Evolutionary conservation across 306 rosid genomes (phyloP).

Genomic region (Cicer bijugum): DNA sequence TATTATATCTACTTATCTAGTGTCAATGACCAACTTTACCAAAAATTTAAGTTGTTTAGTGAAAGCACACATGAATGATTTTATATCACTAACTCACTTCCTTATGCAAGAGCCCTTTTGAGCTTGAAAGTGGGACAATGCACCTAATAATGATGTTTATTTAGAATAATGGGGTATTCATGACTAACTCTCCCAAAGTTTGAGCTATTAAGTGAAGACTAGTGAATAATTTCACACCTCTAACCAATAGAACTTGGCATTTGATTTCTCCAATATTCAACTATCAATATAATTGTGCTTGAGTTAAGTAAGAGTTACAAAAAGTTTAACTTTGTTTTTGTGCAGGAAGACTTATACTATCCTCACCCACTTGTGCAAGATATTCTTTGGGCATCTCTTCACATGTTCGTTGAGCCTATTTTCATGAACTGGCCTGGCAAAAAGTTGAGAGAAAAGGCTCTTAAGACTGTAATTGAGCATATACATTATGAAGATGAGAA

Average conservation of each 20-base stretch:
- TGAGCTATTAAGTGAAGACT: not conserved
- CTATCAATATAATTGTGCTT: slow-evolving; percentile 40
- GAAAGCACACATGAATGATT: not conserved
- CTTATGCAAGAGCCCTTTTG: not conserved
- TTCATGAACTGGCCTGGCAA: slow-evolving; percentile 88
- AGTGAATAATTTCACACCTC: slow-evolving; percentile 28
- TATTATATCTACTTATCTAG: not conserved
- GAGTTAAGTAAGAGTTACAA: slow-evolving; percentile 26
- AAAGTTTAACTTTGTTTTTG: slow-evolving; percentile 42
- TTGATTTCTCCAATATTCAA: slow-evolving; percentile 36
- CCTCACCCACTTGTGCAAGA: slow-evolving; percentile 90
- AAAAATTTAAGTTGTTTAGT: slow-evolving; percentile 5
- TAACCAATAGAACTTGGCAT: slow-evolving; percentile 25
- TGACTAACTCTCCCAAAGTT: slow-evolving; percentile 7
- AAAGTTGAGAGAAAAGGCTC: slow-evolving; percentile 80
- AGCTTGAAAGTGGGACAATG: slow-evolving; percentile 30
- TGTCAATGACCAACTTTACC: slow-evolving; percentile 9
- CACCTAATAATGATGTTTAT: slow-evolving; percentile 18
- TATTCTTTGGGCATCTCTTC: slow-evolving; percentile 83
- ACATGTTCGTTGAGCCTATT: slow-evolving; percentile 70
- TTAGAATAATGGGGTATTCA: slow-evolving; percentile 6
- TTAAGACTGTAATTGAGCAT: slow-evolving; percentile 67
- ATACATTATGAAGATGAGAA: slow-evolving; percentile 94
- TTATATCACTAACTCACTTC: not conserved
- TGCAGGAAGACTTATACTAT: slow-evolving; percentile 90